A percentile compares a stretch with the other conserved stretches of the same genome.
Conservation (phyloP, 2,329 filamentous ascomycete genomes). For the Beauveria rudraprayagi region DNA sequence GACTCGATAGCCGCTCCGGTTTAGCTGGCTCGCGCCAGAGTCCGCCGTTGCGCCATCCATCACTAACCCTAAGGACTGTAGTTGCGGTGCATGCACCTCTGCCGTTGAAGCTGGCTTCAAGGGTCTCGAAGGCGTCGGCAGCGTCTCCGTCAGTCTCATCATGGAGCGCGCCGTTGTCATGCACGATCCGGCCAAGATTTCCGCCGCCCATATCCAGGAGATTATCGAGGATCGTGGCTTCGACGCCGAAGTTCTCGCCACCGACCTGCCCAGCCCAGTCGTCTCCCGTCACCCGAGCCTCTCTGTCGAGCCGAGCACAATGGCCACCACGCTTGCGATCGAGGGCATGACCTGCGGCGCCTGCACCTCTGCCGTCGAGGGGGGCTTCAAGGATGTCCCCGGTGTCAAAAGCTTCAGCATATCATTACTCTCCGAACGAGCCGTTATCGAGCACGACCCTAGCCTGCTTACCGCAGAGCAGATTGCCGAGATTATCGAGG, state of each 20-base stretch:
- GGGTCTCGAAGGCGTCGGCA: constrained; percentile 69
- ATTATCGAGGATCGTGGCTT: constrained; percentile 90
- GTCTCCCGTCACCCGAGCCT: constrained; percentile 30
- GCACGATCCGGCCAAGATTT: constrained; percentile 69
- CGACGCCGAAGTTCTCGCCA: constrained; percentile 80
- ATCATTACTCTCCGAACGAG: constrained; percentile 74
- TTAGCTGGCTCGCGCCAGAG: not conserved
- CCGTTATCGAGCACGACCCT: constrained; percentile 75
- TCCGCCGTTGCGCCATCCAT: constrained; percentile 17
- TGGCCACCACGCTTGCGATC: constrained; percentile 69
- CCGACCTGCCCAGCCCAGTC: constrained; percentile 57
- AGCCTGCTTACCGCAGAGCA: constrained; percentile 41
- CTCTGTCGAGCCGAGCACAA: constrained; percentile 31
- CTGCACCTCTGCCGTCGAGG: constrained; percentile 78
- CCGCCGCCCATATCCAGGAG: constrained; percentile 69
- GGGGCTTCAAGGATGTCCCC: constrained; percentile 65
- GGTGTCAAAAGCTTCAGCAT: constrained; percentile 73
- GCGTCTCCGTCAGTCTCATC: constrained; percentile 83
- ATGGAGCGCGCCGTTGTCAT: constrained; percentile 94
- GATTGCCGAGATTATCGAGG: constrained; percentile 54
- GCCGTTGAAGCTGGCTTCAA: constrained; percentile 91
- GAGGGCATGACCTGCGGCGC: constrained; percentile 90
- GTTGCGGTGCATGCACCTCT: constrained; percentile 88
- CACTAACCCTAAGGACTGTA: constrained; percentile 39
- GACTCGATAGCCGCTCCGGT: not conserved